Conservation (phyloP, 2,329 filamentous ascomycete genomes). For the Atkinsonella texensis region DNA sequence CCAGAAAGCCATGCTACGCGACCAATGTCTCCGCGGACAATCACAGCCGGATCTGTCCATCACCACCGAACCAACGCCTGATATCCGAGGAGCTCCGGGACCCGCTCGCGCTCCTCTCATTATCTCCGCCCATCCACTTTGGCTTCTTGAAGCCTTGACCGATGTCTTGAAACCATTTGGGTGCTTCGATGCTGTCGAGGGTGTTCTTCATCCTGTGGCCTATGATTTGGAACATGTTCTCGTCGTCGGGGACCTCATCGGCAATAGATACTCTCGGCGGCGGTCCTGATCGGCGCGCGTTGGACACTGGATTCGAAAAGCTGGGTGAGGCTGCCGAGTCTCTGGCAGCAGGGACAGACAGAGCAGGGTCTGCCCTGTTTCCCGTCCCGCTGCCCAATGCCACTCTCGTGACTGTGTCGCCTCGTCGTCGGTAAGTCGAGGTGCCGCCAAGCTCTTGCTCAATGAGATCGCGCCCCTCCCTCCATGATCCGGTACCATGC, state of each 20-base stretch:
- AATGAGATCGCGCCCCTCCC: slow-evolving; percentile 82
- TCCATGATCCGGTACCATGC: slow-evolving; percentile 74
- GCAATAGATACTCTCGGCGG: slow-evolving; percentile 8
- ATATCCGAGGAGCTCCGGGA: slow-evolving; percentile 29
- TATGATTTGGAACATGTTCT: slow-evolving; percentile 74
- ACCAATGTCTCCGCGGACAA: too few relatives aligned
- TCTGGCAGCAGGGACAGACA: slow-evolving; percentile 33
- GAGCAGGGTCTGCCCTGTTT: slow-evolving; percentile 30
- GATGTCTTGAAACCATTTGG: slow-evolving; percentile 69
- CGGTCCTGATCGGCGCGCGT: slow-evolving; percentile 17
- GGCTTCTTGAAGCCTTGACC: slow-evolving; percentile 60
- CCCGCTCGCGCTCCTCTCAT: slow-evolving; percentile 23
- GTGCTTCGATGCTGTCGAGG: slow-evolving; percentile 69
- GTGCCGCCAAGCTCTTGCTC: slow-evolving; percentile 68
- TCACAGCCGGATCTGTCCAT: slow-evolving; percentile 12
- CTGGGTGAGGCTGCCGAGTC: slow-evolving; percentile 22
- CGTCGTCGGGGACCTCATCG: slow-evolving; percentile 52
- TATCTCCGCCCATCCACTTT: slow-evolving; percentile 64
- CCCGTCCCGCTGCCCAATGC: slow-evolving; percentile 14
- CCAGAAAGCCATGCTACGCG: too few relatives aligned
- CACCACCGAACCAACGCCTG: slow-evolving; percentile 46
- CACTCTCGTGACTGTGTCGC: slow-evolving; percentile 27
- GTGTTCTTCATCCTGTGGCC: slow-evolving; percentile 85
- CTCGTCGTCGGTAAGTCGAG: slow-evolving; percentile 38
- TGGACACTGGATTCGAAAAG: slow-evolving; percentile 26